Percentiles rank a stretch among this genome's conserved stretches.
Conservation (phyloP, 1,284 basidiomycete species). For the Apiotrichum montevideense region DNA sequence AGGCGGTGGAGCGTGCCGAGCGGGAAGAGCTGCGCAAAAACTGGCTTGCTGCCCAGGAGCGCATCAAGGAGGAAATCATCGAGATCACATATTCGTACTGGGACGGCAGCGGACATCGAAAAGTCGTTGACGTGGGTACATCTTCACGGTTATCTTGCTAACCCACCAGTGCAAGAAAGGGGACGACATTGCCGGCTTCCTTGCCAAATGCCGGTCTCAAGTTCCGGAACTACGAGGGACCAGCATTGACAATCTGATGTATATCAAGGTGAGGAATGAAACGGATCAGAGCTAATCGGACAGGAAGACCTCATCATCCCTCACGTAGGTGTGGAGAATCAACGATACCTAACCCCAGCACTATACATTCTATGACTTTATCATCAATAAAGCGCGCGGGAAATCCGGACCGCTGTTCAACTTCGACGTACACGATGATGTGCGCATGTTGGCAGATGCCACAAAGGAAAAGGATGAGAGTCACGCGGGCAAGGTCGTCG, state of each 20-base stretch:
- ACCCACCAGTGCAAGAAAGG: conserved; percentile 84
- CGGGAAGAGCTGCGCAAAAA: conserved; percentile 82
- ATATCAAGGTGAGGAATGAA: conserved; percentile 68
- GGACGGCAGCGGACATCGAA: conserved; percentile 96
- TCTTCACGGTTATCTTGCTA: not conserved
- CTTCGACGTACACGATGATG: conserved; percentile 98
- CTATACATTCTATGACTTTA: conserved; percentile 97
- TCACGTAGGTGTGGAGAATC: conserved; percentile 55
- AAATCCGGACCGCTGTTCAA: conserved; percentile 98
- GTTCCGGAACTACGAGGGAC: conserved; percentile 85
- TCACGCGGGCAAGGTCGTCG: conserved; percentile 97
- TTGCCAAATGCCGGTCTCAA: conserved; percentile 88
- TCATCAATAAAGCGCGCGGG: conserved; percentile 94
- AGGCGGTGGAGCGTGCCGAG: conserved; percentile 80
- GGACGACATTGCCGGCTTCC: conserved; percentile 80
- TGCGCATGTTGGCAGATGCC: conserved; percentile 89
- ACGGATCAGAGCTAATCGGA: not conserved
- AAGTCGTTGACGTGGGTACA: conserved; percentile 71
- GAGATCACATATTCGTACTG: conserved; percentile 79
- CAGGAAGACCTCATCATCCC: conserved; percentile 93
- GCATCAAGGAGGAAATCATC: conserved; percentile 37
- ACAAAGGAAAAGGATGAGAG: conserved; percentile 97
- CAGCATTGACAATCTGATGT: conserved; percentile 95
- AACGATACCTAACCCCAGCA: conserved; percentile 55
- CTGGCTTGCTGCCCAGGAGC: conserved; percentile 74